Percentiles rank a stretch among this genome's conserved stretches.
Evolutionary conservation across 2,329 filamentous ascomycete genomes (phyloP).

Genomic region (Colletotrichum australisinense): DNA sequence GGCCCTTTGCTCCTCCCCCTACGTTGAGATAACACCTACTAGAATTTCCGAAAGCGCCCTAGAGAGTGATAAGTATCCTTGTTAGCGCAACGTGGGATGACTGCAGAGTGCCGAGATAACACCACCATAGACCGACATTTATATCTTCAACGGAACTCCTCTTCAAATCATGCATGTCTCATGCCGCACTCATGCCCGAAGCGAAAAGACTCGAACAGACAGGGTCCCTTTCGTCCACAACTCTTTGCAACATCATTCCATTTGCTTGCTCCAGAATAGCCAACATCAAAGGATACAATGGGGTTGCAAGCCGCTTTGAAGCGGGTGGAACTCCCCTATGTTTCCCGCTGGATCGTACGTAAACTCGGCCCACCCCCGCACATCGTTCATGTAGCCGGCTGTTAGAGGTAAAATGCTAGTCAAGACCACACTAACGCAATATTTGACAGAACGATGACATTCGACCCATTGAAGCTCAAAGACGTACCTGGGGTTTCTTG

Average conservation of each 20-base stretch:
- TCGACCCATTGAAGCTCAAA: constrained; percentile 55
- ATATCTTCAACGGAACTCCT: background rate
- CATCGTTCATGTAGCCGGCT: background rate
- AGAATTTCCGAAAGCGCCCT: background rate
- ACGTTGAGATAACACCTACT: background rate
- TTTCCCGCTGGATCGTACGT: constrained; percentile 47
- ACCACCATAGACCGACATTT: background rate
- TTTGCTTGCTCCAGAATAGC: background rate
- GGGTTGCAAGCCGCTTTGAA: constrained; percentile 40
- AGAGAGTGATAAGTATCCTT: constrained; percentile 14
- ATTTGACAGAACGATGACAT: constrained; percentile 59
- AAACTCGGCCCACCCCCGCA: background rate
- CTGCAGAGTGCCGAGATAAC: constrained; percentile 14
- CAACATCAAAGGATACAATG: constrained; percentile 32
- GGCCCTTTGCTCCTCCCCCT: background rate
- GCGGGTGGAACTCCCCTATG: constrained; percentile 43
- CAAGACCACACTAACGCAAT: background rate
- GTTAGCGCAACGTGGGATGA: constrained; percentile 1
- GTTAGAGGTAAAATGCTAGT: background rate
- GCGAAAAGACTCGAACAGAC: background rate
- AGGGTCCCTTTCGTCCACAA: background rate
- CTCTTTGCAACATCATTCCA: background rate
- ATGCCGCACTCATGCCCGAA: background rate
- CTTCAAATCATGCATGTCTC: background rate
- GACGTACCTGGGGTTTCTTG: constrained; percentile 55